phyloP scores from a whole-genome alignment of 2,329 filamentous ascomycete species.

The Colletotrichum filicis region DNA sequence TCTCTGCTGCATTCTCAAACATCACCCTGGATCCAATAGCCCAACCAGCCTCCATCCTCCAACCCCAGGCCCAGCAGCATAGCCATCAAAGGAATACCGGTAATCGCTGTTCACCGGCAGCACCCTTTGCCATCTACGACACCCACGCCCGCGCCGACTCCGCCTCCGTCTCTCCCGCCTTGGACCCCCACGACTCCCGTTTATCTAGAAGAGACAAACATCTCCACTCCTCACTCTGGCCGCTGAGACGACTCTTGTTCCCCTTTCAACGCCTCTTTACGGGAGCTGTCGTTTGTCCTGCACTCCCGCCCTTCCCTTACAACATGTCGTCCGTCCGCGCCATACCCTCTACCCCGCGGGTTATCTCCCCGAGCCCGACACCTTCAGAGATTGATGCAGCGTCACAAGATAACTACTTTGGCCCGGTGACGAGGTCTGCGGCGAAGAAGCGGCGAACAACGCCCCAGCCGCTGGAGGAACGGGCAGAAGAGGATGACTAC shows the following conservation, averaged over 20 bases:
- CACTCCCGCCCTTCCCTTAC: constrained; percentile 69
- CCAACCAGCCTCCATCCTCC: constrained; percentile 47
- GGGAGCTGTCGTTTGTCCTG: constrained; percentile 66
- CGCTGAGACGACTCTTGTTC: constrained; percentile 54
- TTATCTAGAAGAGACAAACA: constrained; percentile 63
- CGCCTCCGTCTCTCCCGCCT: constrained; percentile 37
- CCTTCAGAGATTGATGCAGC: constrained; percentile 67
- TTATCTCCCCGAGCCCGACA: constrained; percentile 89
- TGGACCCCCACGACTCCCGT: constrained; percentile 40
- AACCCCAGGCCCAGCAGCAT: constrained; percentile 43
- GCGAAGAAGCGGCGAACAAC: constrained; percentile 67
- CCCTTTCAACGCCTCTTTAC: constrained; percentile 61
- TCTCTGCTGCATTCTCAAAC: constrained; percentile 64
- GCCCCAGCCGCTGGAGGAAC: constrained; percentile 66
- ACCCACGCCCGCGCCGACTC: constrained; percentile 30
- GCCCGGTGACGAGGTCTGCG: constrained; percentile 81
- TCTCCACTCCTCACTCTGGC: constrained; percentile 59
- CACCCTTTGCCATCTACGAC: constrained; percentile 38
- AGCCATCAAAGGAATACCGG: constrained; percentile 20
- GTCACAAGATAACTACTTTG: constrained; percentile 73
- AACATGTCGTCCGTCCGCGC: constrained; percentile 64
- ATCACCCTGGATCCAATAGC: constrained; percentile 70
- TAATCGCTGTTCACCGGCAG: constrained; percentile 33
- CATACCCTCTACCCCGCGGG: constrained; percentile 83
- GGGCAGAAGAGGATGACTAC: constrained; percentile 58